These are phyloP conservation scores for Nyssa sinensis DNA, from an alignment of 148 eudicot species.

Conservation along the genomic window DNA sequence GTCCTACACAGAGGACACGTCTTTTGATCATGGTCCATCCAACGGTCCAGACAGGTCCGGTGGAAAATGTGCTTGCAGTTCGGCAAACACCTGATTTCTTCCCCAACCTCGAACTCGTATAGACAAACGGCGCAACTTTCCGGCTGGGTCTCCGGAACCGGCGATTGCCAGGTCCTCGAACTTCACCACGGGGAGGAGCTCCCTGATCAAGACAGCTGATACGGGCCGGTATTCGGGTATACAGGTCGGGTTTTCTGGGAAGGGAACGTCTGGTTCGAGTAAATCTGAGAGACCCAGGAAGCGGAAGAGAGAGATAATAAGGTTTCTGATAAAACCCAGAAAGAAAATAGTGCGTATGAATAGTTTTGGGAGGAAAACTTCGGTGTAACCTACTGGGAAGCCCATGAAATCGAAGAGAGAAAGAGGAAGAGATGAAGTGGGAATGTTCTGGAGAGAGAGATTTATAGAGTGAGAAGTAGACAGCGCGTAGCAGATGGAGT, in stretches of 20 bases:
- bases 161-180: conserved; percentile 2
- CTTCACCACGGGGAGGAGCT: conserved; percentile 17
- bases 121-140: conserved; percentile 53
- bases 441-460: neutral
- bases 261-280: conserved; percentile 28
- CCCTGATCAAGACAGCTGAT: conserved; percentile 16
- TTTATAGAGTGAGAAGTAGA: too few species aligned
- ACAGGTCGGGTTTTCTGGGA: conserved; percentile 5
- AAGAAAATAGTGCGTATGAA: conserved; percentile 32
- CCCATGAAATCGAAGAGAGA: conserved; percentile 12
- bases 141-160: conserved; percentile 10
- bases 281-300: conserved; percentile 32
- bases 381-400: conserved; percentile 19
- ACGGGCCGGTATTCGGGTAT: neutral
- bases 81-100: conserved; percentile 54
- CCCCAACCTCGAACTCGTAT: conserved; percentile 40
- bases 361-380: conserved; percentile 40
- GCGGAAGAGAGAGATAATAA: conserved; percentile 16
- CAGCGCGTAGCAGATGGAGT: too few species aligned
- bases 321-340: conserved; percentile 25
- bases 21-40: conserved; percentile 68
- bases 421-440: neutral
- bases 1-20: conserved; percentile 55
- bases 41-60: conserved; percentile 46
- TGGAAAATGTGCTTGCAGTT: conserved; percentile 56